Evolutionary conservation across 768 basidiomycete species (phyloP).

Genomic region (Lepiota brunneoincarnata): DNA sequence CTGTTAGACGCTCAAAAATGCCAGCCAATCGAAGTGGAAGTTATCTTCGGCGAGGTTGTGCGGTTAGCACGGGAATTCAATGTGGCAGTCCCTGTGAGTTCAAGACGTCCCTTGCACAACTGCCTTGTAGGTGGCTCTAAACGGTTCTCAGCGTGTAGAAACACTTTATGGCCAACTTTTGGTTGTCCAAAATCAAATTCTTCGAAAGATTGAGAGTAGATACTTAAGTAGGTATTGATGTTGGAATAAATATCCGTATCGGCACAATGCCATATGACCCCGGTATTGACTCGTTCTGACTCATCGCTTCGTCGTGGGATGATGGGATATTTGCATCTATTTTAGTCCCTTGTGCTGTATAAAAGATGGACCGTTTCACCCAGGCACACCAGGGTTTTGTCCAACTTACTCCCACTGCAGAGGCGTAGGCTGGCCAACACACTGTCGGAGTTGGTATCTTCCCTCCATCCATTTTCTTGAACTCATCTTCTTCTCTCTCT

Average conservation of each 20-base stretch:
- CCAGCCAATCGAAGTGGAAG: slow-evolving; percentile 65
- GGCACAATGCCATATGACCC: too few relatives aligned
- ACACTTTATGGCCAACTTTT: slow-evolving; percentile 56
- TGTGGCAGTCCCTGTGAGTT: slow-evolving; percentile 49
- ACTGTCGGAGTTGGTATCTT: neutral
- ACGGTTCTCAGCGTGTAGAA: slow-evolving; percentile 48
- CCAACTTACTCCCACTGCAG: neutral
- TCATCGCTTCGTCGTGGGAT: too few relatives aligned
- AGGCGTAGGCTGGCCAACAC: slow-evolving; percentile 4
- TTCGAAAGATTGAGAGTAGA: slow-evolving; percentile 30
- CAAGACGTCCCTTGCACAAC: neutral
- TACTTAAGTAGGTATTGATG: too few relatives aligned
- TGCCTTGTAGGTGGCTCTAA: neutral
- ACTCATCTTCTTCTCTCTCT: neutral
- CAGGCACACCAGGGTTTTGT: neutral
- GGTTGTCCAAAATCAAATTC: slow-evolving; percentile 61
- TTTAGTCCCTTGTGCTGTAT: neutral
- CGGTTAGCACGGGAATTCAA: slow-evolving; percentile 43
- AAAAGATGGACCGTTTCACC: neutral
- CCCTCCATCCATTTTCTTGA: neutral
- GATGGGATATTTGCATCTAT: neutral
- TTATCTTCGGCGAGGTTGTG: slow-evolving; percentile 61
- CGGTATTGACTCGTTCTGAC: too few relatives aligned
- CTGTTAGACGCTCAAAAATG: slow-evolving; percentile 53
- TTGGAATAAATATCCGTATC: too few relatives aligned